Evolutionary conservation across 106 monocot genomes (phyloP).

Genomic region (Dendrobium nobile): DNA sequence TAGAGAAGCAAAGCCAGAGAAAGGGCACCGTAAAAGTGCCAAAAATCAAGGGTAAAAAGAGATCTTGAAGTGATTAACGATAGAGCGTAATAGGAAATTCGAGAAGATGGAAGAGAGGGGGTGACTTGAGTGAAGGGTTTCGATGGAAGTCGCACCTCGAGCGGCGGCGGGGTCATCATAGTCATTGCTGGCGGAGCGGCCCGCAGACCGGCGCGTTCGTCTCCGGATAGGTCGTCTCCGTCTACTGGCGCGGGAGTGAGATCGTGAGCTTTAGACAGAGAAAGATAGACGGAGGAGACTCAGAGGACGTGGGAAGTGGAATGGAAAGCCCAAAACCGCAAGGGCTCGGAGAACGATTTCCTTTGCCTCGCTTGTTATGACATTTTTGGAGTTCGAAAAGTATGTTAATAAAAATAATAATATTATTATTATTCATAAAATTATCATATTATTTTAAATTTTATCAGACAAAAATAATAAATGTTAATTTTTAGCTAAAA

Average conservation of each 20-base stretch:
- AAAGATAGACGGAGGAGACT: background rate
- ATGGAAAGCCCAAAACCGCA: background rate
- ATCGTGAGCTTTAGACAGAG: background rate
- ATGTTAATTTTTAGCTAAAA: too few relatives aligned
- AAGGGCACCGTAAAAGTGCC: background rate
- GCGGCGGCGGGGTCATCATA: constrained; percentile 31
- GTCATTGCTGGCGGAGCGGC: constrained; percentile 10
- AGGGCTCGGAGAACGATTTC: background rate
- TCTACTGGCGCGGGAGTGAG: background rate
- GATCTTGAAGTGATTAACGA: background rate
- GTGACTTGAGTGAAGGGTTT: background rate
- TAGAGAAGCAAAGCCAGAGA: background rate
- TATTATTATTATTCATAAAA: background rate
- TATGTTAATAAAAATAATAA: background rate
- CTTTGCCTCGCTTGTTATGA: background rate
- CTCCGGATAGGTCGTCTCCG: background rate
- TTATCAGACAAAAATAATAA: too few relatives aligned
- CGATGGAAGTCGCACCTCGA: constrained; percentile 14
- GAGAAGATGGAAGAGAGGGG: background rate
- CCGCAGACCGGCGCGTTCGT: background rate
- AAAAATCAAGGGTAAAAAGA: background rate
- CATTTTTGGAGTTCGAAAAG: background rate
- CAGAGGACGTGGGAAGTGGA: background rate
- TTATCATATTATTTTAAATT: background rate
- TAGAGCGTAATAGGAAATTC: background rate